Base-by-base conservation (phyloP, 805 yeast genomes). In the Nakazawaea anatomiae region DNA sequence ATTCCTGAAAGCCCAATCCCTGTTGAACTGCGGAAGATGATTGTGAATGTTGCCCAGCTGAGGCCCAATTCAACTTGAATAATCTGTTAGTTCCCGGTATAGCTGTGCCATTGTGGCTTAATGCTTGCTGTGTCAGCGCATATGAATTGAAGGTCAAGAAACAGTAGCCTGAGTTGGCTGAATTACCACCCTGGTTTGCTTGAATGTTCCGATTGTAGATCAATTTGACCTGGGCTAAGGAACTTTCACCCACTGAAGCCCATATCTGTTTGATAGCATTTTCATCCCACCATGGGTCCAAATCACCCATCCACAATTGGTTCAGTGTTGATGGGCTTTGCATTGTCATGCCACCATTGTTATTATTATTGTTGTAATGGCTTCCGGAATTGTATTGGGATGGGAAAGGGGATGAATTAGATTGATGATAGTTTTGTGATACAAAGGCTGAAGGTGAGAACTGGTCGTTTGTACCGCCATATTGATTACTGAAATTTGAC, bases 281-380 rank as follows among this genome's bases (percentile, higher is more conserved):
- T 62, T 90, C 97, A 54, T 86, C 88, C 90, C 96, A 87, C 63
- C 78, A 72, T 8, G 87, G 87, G 58, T 89, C 96, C 43, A 90
- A 69, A 59, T 89, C 97, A 27, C 97, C 97, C 96, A 90, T 91
- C 86, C 91, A 87, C 46, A 87, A 61, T 56, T 79, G 83, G 39
- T 67, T 68, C 28, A 62, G 57, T n/a, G 50, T 31, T n/a, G 9
- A 27, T 11, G 28, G 7, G 7, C 10, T 32, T 10, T 8, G 54
- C 52, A 28, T 50, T 44, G 34, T 50, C 43, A 29, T 31, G 32
- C 41, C 42, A 47, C 39, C 39, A 46, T 36, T 52, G 55, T 14
- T 51, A 50, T 9, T 8, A 12, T 7, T 12, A 38, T n/a, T 38
- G 35, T 32, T 32, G 11, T 32, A 32, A 32, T 32, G 11, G 35